Base-by-base conservation (phyloP, 2,329 filamentous ascomycete genomes). In the Mollisia scopiformis region DNA sequence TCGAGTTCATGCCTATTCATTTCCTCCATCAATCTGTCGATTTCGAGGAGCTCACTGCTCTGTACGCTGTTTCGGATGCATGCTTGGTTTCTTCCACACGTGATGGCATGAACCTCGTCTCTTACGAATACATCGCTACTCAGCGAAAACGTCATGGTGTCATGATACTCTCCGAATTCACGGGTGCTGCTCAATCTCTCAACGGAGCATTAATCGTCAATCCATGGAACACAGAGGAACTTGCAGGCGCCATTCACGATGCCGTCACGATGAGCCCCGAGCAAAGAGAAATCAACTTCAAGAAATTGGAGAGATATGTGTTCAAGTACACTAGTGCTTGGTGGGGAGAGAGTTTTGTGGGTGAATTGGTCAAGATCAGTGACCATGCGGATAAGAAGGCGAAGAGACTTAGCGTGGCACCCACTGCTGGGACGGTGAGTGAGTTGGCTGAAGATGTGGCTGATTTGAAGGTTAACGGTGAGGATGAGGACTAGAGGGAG, bases 1-100 rank as follows among this genome's bases (percentile, higher is more conserved):
- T 98, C 72, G 94, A 98, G 76, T 98, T 97, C 79, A 97, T 96
- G 90, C 95, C 95, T 1, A 98, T 99, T 69, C 95, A 98, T 77
- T 98, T 97, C 80, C 88, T 98, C 71, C 95, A 98, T 80, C 96
- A 97, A 79, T 96, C 92, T 4, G 93, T 98, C 72, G 88, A 88
- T 52, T 97, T 98, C 69, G 93, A 97, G 69, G 95, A 98, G 78
- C 86, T 99, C 35, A 93, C 96, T 53, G 93, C 93, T 0, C 84
- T 98, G 8, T 98, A 98, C 74, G 91, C 92, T 16, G 89, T 96
- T 23, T 95, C 92, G 3, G 95, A 97, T 73, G 91, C 92, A 47
- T 97, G 93, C 74, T 85, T 98, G 14, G 94, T 96, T 37, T 96
- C 91, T 8, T 97, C 91, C 2, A 98, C 92, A n/a, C 90, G 95